Evolutionary conservation across 345 rosid genomes (phyloP).

Genomic region (Durio zibethinus): DNA sequence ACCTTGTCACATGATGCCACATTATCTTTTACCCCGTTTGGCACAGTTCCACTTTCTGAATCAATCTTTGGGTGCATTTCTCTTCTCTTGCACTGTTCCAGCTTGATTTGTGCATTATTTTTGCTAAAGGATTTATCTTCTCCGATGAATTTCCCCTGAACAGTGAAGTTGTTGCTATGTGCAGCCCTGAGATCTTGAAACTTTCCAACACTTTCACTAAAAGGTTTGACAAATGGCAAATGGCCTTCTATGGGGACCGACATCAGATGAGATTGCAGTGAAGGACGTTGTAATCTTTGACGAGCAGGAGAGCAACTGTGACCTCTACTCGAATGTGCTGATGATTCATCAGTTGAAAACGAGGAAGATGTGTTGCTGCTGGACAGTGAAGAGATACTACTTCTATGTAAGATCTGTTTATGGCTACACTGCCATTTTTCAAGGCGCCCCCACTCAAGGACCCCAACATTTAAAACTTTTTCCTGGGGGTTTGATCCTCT

Average conservation of each 20-base stretch:
- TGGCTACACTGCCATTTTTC: slow-evolving; percentile 78
- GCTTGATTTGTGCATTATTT: slow-evolving; percentile 21
- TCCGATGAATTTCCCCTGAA: slow-evolving; percentile 18
- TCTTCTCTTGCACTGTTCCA: slow-evolving; percentile 30
- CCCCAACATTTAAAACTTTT: slow-evolving; percentile 75
- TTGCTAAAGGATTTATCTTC: slow-evolving; percentile 28
- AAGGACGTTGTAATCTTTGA: slow-evolving; percentile 37
- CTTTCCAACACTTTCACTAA: slow-evolving; percentile 28
- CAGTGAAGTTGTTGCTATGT: slow-evolving; percentile 21
- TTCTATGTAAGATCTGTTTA: slow-evolving; percentile 35
- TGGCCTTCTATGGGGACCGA: slow-evolving; percentile 40
- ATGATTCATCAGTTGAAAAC: slow-evolving; percentile 42
- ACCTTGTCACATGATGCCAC: slow-evolving; percentile 25
- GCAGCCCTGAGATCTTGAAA: slow-evolving; percentile 25
- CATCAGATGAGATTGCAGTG: slow-evolving; percentile 40
- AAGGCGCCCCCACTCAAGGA: slow-evolving; percentile 84
- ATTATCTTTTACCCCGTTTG: slow-evolving; percentile 28
- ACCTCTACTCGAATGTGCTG: slow-evolving; percentile 46
- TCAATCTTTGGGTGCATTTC: slow-evolving; percentile 28
- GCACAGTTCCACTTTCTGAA: slow-evolving; percentile 25
- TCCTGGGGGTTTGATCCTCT: slow-evolving; percentile 51
- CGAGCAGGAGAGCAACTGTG: slow-evolving; percentile 40
- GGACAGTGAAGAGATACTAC: slow-evolving; percentile 43
- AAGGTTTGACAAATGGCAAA: slow-evolving; percentile 26
- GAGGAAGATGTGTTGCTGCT: slow-evolving; percentile 42